These are phyloP conservation scores for Turnera subulata DNA, from an alignment of 345 rosid genomes.

Conservation along the genomic window DNA sequence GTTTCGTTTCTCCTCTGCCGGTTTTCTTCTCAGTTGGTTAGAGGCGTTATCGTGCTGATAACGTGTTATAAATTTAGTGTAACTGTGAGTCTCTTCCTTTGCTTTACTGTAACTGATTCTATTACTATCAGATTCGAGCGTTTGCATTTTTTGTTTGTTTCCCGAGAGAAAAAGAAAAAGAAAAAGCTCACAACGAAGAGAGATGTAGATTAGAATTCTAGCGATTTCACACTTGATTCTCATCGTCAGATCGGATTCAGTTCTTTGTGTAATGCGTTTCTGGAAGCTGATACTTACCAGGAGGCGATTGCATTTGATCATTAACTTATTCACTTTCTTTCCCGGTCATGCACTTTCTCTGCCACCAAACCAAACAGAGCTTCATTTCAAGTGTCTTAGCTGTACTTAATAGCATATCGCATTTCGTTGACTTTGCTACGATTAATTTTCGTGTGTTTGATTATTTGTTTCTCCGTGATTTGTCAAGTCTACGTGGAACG, in stretches of 20 bases:
- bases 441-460: not conserved
- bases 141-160: not conserved
- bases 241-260: too few relatives aligned
- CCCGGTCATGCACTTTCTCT: slow-evolving; percentile 10
- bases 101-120: too few relatives aligned
- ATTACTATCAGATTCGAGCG: too few relatives aligned
- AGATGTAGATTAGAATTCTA: not conserved
- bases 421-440: too few relatives aligned
- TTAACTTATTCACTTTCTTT: not conserved
- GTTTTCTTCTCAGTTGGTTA: too few relatives aligned
- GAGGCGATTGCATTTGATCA: not conserved
- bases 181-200: not conserved
- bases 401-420: too few relatives aligned
- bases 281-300: too few relatives aligned
- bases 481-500: slow-evolving; percentile 6
- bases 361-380: slow-evolving; percentile 5
- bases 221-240: not conserved
- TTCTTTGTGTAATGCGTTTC: too few relatives aligned
- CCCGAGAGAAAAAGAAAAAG: not conserved
- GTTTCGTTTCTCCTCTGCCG: too few relatives aligned
- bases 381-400: not conserved
- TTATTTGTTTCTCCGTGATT: not conserved
- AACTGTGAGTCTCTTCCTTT: slow-evolving; percentile 2
- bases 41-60: too few relatives aligned
- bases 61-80: too few relatives aligned